Evolutionary conservation across 2,329 filamentous ascomycete genomes (phyloP).

Genomic region (Ampelomyces quisqualis): DNA sequence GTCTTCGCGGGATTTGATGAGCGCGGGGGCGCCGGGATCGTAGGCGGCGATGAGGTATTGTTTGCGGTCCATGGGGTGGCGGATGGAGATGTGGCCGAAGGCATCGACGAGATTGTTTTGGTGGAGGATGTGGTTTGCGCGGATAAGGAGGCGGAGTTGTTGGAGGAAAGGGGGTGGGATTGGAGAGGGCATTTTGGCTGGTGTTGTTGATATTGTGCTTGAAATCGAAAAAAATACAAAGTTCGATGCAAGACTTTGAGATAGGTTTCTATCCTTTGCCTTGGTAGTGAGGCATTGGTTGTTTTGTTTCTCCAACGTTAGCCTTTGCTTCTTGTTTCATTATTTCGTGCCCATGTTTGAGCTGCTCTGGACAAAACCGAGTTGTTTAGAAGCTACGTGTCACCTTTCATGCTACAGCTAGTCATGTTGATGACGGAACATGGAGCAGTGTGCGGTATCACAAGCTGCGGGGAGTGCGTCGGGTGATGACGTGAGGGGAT

Average conservation of each 20-base stretch:
- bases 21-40: constrained; percentile 48
- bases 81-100: constrained; percentile 56
- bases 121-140: constrained; percentile 53
- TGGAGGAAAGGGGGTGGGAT: constrained; percentile 18
- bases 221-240: too few relatives aligned
- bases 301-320: constrained; percentile 2
- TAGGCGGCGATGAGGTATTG: constrained; percentile 54
- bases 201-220: neutral
- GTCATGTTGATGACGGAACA: neutral
- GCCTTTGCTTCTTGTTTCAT: constrained; percentile 5
- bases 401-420: neutral
- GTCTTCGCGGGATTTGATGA: constrained; percentile 48
- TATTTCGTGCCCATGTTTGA: constrained; percentile 1
- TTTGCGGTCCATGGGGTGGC: constrained; percentile 49
- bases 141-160: constrained; percentile 25
- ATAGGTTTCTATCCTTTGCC: neutral
- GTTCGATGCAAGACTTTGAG: neutral
- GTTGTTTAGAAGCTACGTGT: neutral
- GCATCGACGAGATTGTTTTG: constrained; percentile 54
- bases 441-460: neutral
- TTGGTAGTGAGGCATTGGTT: constrained; percentile 1
- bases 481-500: constrained; percentile 12
- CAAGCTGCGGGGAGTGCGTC: constrained; percentile 10
- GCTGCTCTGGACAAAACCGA: too few relatives aligned
- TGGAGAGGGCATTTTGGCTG: neutral